phyloP scores from a whole-genome alignment of 2,329 filamentous ascomycete genomes.

The Leptographium radiaticola region DNA sequence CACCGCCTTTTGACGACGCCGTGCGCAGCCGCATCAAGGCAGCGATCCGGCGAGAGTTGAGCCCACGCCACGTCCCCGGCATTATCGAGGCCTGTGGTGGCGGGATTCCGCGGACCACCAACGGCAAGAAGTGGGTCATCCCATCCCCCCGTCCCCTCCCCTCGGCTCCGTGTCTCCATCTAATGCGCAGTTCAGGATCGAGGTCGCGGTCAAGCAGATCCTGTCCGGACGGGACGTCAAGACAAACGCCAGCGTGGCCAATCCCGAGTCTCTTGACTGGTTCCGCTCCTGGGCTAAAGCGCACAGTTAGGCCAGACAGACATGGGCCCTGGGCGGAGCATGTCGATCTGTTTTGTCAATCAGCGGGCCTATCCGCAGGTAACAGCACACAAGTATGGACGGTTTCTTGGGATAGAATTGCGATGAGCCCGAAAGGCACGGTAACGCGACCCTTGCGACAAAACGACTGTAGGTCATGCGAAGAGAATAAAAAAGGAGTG shows the following conservation, averaged over 20 bases:
- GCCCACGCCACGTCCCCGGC: conserved; percentile 77
- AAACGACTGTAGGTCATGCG: too few species aligned
- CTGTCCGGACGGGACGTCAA: conserved; percentile 76
- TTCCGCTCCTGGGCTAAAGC: conserved; percentile 63
- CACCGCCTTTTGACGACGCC: conserved; percentile 41
- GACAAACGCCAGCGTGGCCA: conserved; percentile 87
- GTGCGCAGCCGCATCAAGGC: conserved; percentile 51
- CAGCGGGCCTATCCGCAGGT: too few species aligned
- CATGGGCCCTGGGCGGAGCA: too few species aligned
- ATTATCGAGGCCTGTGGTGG: conserved; percentile 65
- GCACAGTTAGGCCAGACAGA: conserved; percentile 19
- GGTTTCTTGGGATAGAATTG: too few species aligned
- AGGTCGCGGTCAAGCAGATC: conserved; percentile 94
- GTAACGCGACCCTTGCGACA: too few species aligned
- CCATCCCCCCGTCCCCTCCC: background rate
- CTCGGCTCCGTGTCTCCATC: too few species aligned
- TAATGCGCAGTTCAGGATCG: conserved; percentile 45
- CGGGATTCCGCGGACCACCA: conserved; percentile 82
- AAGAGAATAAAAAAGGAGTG: too few species aligned
- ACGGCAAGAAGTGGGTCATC: conserved; percentile 77
- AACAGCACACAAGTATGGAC: too few species aligned
- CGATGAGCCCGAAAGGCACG: too few species aligned
- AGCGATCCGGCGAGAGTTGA: conserved; percentile 64
- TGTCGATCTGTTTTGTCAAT: too few species aligned
- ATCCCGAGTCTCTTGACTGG: conserved; percentile 78